Evolutionary conservation across 1,139 yeast genomes (phyloP).

Genomic region (Kodamaea suecica): DNA sequence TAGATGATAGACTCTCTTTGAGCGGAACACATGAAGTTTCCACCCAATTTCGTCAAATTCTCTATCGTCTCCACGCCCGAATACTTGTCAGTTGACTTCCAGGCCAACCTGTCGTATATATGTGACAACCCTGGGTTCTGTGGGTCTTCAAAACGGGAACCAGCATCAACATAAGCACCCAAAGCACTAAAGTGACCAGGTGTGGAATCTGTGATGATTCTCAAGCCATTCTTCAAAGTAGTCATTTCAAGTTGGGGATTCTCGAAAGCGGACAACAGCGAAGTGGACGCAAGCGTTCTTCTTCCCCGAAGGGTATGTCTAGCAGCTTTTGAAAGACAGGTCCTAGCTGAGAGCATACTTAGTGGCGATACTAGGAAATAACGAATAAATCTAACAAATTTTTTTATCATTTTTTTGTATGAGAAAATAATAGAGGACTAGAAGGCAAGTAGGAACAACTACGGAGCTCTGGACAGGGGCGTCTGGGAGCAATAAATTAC

Average conservation of each 20-base stretch:
- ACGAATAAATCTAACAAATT: background rate
- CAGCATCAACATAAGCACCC: constrained; percentile 88
- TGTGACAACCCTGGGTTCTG: constrained; percentile 71
- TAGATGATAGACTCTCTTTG: constrained; percentile 89
- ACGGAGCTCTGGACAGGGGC: too few species aligned
- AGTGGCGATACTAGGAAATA: background rate
- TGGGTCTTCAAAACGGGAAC: constrained; percentile 73
- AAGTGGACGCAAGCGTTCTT: background rate
- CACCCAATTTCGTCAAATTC: constrained; percentile 76
- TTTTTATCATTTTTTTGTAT: background rate
- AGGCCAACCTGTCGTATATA: constrained; percentile 80
- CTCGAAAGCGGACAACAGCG: background rate
- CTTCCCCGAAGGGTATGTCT: background rate
- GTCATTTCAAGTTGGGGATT: constrained; percentile 35
- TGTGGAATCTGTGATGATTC: constrained; percentile 79
- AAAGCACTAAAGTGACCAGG: constrained; percentile 92
- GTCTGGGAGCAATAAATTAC: too few species aligned
- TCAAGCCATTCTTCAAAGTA: constrained; percentile 70
- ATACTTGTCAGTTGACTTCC: constrained; percentile 68
- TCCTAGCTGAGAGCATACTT: background rate
- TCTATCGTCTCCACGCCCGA: constrained; percentile 72
- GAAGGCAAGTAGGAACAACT: too few species aligned
- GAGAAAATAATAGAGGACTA: too few species aligned
- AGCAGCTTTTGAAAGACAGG: background rate
- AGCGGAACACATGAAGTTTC: constrained; percentile 91